Conservation (phyloP, 169 alveolate genomes). For the Plasmodium chabaudi region DNA sequence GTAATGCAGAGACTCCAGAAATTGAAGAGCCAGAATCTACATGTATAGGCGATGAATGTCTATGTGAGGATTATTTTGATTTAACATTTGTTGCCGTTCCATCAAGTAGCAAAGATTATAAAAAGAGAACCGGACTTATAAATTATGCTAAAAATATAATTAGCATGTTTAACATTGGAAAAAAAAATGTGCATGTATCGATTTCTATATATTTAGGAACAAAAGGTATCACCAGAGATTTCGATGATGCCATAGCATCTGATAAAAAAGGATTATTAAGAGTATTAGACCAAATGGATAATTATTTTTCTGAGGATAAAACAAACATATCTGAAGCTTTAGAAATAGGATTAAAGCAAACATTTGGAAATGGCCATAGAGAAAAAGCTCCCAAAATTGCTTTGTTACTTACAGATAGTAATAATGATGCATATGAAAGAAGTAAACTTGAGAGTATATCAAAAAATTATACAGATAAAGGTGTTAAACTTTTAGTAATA, state of each 20-base stretch:
- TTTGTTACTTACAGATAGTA: conserved; percentile 45
- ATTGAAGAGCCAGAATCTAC: conserved; percentile 1
- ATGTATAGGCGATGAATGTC: conserved; percentile 19
- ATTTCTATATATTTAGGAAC: conserved; percentile 29
- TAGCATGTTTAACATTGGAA: conserved; percentile 14
- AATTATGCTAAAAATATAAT: conserved; percentile 23
- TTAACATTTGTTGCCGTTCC: conserved; percentile 58
- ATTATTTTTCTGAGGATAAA: background rate
- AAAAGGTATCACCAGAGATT: conserved; percentile 3
- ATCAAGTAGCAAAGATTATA: background rate
- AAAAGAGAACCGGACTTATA: conserved; percentile 5
- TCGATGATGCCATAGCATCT: conserved; percentile 11
- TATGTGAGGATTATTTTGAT: conserved; percentile 53
- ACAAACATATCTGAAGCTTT: conserved; percentile 42
- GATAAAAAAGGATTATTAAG: conserved; percentile 34
- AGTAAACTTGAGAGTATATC: conserved; percentile 10
- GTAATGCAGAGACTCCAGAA: conserved; percentile 36
- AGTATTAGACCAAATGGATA: conserved; percentile 10
- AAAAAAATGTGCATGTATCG: conserved; percentile 42
- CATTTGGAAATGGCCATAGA: conserved; percentile 57
- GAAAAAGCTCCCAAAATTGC: conserved; percentile 58
- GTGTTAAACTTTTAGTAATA: conserved; percentile 36
- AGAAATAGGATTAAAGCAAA: conserved; percentile 40
- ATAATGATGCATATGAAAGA: conserved; percentile 45
- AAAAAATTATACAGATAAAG: conserved; percentile 30